A percentile compares a stretch with the other conserved stretches of the same genome.
phyloP scores from a whole-genome alignment of 768 basidiomycete genomes.

The Trametopsis cervina region DNA sequence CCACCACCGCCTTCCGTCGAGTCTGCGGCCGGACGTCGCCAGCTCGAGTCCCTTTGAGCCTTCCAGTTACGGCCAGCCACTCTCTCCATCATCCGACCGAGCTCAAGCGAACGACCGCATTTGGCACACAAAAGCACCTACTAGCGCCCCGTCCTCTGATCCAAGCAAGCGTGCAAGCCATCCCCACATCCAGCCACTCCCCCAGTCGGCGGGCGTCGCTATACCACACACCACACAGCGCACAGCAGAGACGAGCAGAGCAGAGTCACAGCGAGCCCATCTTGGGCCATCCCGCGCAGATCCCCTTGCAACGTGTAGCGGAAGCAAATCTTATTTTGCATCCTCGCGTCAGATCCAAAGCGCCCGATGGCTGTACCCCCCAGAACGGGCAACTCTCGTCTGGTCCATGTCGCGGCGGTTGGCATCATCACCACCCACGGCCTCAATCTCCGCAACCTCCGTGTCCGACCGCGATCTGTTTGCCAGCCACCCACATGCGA shows the following conservation, averaged over 20 bases:
- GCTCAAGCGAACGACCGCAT: conserved; percentile 18
- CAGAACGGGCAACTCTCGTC: too few species aligned
- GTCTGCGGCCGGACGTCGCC: too few species aligned
- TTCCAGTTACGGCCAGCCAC: too few species aligned
- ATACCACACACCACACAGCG: background rate
- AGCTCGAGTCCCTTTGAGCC: conserved; percentile 23
- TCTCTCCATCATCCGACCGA: conserved; percentile 9
- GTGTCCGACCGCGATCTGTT: too few species aligned
- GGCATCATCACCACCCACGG: too few species aligned
- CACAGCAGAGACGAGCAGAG: background rate
- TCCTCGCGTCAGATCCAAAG: too few species aligned
- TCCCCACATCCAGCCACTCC: background rate
- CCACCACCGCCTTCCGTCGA: too few species aligned
- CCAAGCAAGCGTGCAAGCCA: background rate
- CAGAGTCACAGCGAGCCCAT: conserved; percentile 2
- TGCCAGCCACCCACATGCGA: too few species aligned
- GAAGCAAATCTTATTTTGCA: conserved; percentile 19
- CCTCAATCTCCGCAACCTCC: too few species aligned
- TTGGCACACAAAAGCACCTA: conserved; percentile 12
- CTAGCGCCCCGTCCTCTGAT: conserved; percentile 1
- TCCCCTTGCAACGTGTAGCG: conserved; percentile 15
- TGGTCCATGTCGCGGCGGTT: too few species aligned
- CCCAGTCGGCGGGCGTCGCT: background rate
- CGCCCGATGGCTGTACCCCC: too few species aligned
- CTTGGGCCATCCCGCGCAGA: conserved; percentile 13